phyloP scores from a whole-genome alignment of 140 eudicot species.

The Oenanthe javanica region DNA sequence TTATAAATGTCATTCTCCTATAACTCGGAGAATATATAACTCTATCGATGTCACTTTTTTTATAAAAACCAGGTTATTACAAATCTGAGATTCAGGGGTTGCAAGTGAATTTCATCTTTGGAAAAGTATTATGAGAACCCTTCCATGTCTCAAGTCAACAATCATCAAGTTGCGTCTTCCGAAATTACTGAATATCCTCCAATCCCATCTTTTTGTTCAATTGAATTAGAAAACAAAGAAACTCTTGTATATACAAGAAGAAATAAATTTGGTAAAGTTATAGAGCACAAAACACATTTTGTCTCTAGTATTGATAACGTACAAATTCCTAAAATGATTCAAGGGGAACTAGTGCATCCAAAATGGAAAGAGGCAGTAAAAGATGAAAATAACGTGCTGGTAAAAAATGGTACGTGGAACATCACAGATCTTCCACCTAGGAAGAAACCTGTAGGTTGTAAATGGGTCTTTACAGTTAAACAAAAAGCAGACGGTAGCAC shows the following conservation, averaged over 20 bases:
- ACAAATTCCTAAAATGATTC: not conserved
- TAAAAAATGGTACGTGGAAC: not conserved
- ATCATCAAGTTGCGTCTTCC: no score
- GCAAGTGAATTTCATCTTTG: not conserved
- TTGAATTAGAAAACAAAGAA: not conserved
- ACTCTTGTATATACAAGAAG: not conserved
- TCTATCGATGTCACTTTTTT: constrained; percentile 1
- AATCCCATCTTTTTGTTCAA: no score
- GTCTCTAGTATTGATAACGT: not conserved
- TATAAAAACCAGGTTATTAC: not conserved
- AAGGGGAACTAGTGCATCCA: not conserved
- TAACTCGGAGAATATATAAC: not conserved
- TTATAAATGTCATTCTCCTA: not conserved
- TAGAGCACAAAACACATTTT: not conserved
- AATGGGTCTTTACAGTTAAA: not conserved
- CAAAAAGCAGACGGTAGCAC: not conserved
- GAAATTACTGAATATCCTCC: not conserved
- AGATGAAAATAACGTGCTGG: not conserved
- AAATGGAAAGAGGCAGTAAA: not conserved
- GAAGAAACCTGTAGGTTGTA: not conserved
- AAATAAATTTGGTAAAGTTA: not conserved
- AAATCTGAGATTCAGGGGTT: not conserved
- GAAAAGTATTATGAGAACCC: not conserved
- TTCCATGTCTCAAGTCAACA: no score
- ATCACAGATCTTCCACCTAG: not conserved